phyloP scores from a whole-genome alignment of 371 early-diverging fungal genomes.

The Syncephalastrum monosporum region DNA sequence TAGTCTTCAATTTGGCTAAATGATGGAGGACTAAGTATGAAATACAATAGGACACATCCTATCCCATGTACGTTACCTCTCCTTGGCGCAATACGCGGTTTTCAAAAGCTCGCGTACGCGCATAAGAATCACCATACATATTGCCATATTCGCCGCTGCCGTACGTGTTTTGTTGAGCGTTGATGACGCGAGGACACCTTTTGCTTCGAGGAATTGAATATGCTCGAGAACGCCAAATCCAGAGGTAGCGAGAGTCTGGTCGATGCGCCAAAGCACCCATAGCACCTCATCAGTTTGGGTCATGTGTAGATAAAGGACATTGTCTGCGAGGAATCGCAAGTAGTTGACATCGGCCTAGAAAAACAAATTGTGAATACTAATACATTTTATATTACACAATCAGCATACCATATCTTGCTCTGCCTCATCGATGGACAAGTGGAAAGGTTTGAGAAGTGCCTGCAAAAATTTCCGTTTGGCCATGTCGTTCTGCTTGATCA shows the following conservation, averaged over 20 bases:
- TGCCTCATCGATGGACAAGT: conserved; percentile 24
- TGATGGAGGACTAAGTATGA: too few species aligned
- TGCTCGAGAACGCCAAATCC: conserved; percentile 61
- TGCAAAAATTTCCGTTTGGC: conserved; percentile 71
- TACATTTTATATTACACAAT: not conserved
- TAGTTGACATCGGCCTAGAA: conserved; percentile 56
- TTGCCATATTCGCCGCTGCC: too few species aligned
- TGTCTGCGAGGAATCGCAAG: conserved; percentile 79
- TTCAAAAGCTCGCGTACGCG: too few species aligned
- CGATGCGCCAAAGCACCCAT: conserved; percentile 63
- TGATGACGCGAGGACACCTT: too few species aligned
- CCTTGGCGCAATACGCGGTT: too few species aligned
- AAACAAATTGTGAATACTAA: not conserved
- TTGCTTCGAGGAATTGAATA: conserved; percentile 25
- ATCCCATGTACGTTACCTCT: too few species aligned
- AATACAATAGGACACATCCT: too few species aligned
- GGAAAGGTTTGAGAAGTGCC: conserved; percentile 68
- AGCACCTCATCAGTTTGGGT: conserved; percentile 80
- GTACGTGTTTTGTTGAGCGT: too few species aligned
- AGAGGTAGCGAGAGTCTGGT: conserved; percentile 66
- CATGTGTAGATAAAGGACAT: conserved; percentile 71
- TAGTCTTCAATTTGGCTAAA: too few species aligned
- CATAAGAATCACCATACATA: too few species aligned
- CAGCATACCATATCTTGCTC: not conserved
- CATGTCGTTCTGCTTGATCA: conserved; percentile 67